Percentiles rank a stretch among this genome's conserved stretches.
These are phyloP conservation scores for Cyclospora cayetanensis DNA, from an alignment of 169 alveolate species.

Conservation along the genomic window DNA sequence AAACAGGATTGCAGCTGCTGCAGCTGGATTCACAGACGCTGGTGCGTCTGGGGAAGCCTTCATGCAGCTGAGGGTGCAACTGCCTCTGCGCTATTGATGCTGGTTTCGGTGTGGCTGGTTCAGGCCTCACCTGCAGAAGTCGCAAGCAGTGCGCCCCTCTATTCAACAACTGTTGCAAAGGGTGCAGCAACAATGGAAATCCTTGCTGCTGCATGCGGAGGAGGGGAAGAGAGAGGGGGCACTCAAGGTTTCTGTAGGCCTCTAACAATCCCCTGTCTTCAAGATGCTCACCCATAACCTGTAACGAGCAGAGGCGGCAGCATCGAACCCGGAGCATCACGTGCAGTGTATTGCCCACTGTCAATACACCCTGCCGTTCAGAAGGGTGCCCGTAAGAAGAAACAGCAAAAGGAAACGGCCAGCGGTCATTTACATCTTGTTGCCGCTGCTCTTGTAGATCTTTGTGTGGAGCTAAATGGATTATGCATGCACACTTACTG, in stretches of 20 bases:
- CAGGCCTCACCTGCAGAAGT: background rate
- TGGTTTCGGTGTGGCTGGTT: too few relatives aligned
- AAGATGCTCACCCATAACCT: background rate
- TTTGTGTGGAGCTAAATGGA: background rate
- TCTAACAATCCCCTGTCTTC: background rate
- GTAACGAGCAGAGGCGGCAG: background rate
- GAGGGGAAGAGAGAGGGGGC: background rate
- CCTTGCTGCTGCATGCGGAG: slow-evolving; percentile 18
- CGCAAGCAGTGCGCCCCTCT: background rate
- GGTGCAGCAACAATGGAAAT: background rate
- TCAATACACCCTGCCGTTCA: too few relatives aligned
- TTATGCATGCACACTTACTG: background rate
- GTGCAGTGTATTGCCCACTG: too few relatives aligned
- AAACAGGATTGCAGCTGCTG: background rate
- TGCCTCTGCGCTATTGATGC: background rate
- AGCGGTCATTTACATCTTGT: background rate
- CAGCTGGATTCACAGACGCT: too few relatives aligned
- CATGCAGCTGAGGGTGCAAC: too few relatives aligned
- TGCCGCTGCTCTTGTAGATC: background rate
- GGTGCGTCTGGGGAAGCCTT: too few relatives aligned
- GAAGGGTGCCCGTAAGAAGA: background rate
- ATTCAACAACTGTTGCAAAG: background rate
- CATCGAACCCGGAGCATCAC: background rate
- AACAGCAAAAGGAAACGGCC: background rate
- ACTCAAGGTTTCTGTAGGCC: background rate